Conservation (phyloP, 176 grass and related monocot species). For the Tillandsia fasciculata region DNA sequence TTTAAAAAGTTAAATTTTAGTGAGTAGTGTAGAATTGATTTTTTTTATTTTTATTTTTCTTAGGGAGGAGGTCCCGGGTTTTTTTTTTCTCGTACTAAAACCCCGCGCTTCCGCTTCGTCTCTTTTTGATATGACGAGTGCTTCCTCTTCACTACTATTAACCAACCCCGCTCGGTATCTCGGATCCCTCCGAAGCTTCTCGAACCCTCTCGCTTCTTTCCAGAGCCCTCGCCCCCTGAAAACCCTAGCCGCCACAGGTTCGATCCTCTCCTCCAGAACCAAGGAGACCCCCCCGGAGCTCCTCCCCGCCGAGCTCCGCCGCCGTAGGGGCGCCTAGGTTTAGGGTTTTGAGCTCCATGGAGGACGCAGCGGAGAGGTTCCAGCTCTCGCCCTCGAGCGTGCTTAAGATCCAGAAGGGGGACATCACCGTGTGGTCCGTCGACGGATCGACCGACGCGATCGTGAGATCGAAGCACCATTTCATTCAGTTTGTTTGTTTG, state of each 20-base stretch:
- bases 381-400: slow-evolving; percentile 39
- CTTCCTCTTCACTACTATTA: not conserved
- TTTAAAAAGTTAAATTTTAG: too few relatives aligned
- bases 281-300: not conserved
- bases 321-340: too few relatives aligned
- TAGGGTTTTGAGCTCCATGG: slow-evolving; percentile 17
- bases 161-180: slow-evolving; percentile 7
- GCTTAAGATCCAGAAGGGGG: slow-evolving; percentile 78
- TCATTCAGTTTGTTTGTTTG: not conserved
- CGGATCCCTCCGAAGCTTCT: not conserved
- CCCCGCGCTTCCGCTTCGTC: too few relatives aligned
- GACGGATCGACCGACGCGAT: slow-evolving; percentile 80
- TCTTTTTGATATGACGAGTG: not conserved
- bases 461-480: slow-evolving; percentile 25
- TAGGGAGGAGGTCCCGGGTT: too few relatives aligned
- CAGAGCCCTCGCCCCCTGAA: not conserved
- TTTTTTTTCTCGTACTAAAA: not conserved
- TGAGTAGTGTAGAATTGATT: too few relatives aligned
- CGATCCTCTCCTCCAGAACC: not conserved
- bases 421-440: slow-evolving; percentile 72
- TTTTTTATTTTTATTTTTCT: too few relatives aligned
- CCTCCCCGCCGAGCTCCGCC: too few relatives aligned
- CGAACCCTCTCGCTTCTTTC: not conserved
- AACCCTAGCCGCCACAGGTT: not conserved
- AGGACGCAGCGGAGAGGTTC: slow-evolving; percentile 30